phyloP scores from a whole-genome alignment of 176 grass and related monocot species.

The Raddia distichophylla region DNA sequence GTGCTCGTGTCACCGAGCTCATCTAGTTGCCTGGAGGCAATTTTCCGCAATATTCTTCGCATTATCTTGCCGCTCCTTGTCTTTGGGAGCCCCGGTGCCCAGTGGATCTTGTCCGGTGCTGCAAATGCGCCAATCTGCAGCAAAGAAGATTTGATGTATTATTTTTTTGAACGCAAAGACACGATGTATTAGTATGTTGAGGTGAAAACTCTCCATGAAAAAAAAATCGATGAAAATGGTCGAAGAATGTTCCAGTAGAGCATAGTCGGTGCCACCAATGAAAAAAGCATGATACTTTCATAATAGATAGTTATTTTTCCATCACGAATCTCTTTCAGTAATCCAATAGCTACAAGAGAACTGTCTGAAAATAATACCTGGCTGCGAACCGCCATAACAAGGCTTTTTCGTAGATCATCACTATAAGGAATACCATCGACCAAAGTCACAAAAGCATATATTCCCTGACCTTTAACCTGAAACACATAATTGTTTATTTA shows the following conservation, averaged over 20 bases:
- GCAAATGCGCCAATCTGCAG: conserved; percentile 95
- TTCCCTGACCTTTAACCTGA: conserved; percentile 96
- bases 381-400: conserved; percentile 71
- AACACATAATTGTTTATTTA: conserved; percentile 24
- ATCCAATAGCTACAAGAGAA: neutral
- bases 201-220: neutral
- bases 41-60: conserved; percentile 92
- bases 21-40: conserved; percentile 81
- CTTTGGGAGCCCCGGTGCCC: conserved; percentile 96
- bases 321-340: conserved; percentile 1
- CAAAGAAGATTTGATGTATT: conserved; percentile 5
- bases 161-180: neutral
- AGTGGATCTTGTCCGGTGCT: conserved; percentile 97
- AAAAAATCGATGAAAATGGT: neutral
- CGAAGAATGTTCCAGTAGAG: neutral
- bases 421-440: conserved; percentile 85
- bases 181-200: neutral
- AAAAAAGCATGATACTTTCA: neutral
- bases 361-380: conserved; percentile 58
- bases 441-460: conserved; percentile 95
- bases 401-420: conserved; percentile 87
- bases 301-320: conserved; percentile 3
- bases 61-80: conserved; percentile 99
- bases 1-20: conserved; percentile 99
- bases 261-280: neutral